Conservation (phyloP, 2,329 filamentous ascomycete species). For the Fonsecaea nubica region DNA sequence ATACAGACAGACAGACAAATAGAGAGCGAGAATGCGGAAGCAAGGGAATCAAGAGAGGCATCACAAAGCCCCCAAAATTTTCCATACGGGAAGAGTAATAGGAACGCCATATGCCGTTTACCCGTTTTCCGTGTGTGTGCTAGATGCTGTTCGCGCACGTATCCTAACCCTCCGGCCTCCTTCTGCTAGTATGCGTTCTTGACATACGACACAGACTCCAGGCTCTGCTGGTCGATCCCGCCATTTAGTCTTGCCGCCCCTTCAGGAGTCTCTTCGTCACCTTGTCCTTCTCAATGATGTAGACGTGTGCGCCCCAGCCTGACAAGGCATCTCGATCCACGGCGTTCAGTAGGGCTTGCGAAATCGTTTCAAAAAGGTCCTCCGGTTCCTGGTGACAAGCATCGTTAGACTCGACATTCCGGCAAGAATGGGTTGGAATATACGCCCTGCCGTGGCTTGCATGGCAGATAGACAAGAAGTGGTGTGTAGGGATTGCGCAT, state of each 20-base stretch:
- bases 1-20: no score
- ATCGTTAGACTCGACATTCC: conserved; percentile 13
- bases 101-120: background rate
- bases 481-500: background rate
- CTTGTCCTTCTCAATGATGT: conserved; percentile 99
- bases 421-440: background rate
- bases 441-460: background rate
- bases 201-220: conserved; percentile 18
- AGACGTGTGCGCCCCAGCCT: conserved; percentile 97
- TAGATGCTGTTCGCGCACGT: background rate
- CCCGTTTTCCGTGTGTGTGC: background rate
- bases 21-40: no score
- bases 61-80: background rate
- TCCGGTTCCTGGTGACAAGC: conserved; percentile 71
- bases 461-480: background rate
- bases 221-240: background rate
- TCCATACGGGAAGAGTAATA: background rate
- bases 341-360: conserved; percentile 91
- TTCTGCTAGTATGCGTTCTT: conserved; percentile 18
- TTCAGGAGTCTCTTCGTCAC: conserved; percentile 98
- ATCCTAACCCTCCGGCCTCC: background rate
- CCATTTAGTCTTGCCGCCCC: conserved; percentile 83
- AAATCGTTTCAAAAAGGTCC: conserved; percentile 97
- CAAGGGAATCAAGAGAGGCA: background rate
- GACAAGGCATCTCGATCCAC: conserved; percentile 96